These are phyloP conservation scores for Populus trichocarpa DNA, from an alignment of 441 rosid species.

Conservation along the genomic window DNA sequence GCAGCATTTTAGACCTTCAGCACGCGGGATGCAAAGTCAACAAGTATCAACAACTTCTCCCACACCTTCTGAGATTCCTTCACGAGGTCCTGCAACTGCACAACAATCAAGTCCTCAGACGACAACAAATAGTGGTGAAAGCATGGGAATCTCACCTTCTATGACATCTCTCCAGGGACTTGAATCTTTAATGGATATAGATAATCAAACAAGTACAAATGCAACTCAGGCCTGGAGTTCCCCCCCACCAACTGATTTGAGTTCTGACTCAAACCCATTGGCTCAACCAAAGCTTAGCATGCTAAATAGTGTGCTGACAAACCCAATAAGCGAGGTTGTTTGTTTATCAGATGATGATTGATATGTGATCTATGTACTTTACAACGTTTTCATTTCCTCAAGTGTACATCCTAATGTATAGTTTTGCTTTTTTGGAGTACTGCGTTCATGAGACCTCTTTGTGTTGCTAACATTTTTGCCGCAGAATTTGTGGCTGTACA, in stretches of 20 bases:
- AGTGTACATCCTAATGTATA: no score
- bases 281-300: conserved; percentile 13
- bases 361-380: conserved; percentile 2
- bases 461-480: no score
- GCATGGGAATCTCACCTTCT: conserved; percentile 18
- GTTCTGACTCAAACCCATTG: conserved; percentile 16
- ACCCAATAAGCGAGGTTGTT: conserved; percentile 37
- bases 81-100: background rate
- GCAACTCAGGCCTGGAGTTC: conserved; percentile 14
- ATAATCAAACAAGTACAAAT: conserved; percentile 18
- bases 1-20: conserved; percentile 48
- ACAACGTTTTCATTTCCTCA: background rate
- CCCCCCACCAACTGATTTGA: conserved; percentile 13
- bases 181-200: conserved; percentile 23
- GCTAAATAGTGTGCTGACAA: conserved; percentile 12
- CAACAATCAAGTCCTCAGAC: conserved; percentile 13
- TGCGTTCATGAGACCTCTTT: no score
- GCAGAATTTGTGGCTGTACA: no score
- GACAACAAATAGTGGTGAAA: conserved; percentile 14
- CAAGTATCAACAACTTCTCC: conserved; percentile 19
- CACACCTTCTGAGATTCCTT: background rate
- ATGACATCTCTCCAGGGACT: conserved; percentile 12
- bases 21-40: conserved; percentile 22
- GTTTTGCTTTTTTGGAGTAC: no score
- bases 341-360: conserved; percentile 84